A percentile compares a stretch with the other conserved stretches of the same genome.
Conservation (phyloP, 1,139 yeast genomes). For the Blastobotrys illinoisensis region DNA sequence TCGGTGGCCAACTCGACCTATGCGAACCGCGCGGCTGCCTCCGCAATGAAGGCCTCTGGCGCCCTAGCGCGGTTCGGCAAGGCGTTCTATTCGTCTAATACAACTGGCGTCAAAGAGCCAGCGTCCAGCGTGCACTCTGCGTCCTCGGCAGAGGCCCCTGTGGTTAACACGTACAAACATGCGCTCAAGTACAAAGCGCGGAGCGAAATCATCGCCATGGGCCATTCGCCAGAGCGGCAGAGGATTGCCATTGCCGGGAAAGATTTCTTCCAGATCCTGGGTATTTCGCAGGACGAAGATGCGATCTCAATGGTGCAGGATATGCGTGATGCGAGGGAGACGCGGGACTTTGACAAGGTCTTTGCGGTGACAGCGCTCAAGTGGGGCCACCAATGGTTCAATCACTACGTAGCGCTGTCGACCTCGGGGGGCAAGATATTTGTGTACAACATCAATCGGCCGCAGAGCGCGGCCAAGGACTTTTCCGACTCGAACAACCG, state of each 20-base stretch:
- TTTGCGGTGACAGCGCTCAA: conserved; percentile 33
- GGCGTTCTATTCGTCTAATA: conserved; percentile 24
- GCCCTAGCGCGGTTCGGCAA: conserved; percentile 31
- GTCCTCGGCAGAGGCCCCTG: conserved; percentile 3
- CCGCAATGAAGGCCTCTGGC: conserved; percentile 26
- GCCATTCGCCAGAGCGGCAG: conserved; percentile 24
- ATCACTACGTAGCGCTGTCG: conserved; percentile 27
- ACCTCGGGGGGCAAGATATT: conserved; percentile 35
- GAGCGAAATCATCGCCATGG: conserved; percentile 30
- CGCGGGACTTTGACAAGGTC: conserved; percentile 28
- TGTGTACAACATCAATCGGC: conserved; percentile 42
- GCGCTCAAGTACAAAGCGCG: conserved; percentile 19
- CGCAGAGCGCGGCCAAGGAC: conserved; percentile 30
- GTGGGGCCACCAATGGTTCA: conserved; percentile 33
- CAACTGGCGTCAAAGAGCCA: conserved; percentile 12
- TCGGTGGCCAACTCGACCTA: conserved; percentile 11
- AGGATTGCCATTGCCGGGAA: conserved; percentile 32
- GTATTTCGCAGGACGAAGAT: conserved; percentile 16
- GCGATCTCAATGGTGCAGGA: conserved; percentile 17
- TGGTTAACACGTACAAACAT: not conserved
- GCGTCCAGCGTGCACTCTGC: conserved; percentile 12
- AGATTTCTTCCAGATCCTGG: conserved; percentile 29
- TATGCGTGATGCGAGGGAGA: conserved; percentile 18
- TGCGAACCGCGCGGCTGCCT: conserved; percentile 22
- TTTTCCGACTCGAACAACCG: conserved; percentile 64